Base-by-base conservation (phyloP, 768 basidiomycete genomes). In the Cubamyces sp. region DNA sequence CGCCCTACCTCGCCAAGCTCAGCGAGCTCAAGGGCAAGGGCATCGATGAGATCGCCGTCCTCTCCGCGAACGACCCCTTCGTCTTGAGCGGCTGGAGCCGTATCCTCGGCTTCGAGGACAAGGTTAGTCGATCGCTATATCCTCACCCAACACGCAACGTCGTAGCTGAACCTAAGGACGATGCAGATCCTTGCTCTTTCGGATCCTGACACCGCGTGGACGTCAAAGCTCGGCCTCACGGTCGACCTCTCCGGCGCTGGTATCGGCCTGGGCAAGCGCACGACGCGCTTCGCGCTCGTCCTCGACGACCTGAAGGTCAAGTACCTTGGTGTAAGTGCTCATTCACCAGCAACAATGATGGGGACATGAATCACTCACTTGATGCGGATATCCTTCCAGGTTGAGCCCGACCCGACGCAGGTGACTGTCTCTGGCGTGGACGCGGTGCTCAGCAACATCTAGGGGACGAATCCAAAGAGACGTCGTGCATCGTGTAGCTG, bases 11-110 rank as follows among this genome's bases (percentile, higher is more conserved):
- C 65, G 72, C 80, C 47, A 78, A 80, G 54, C 87, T 84, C 71
- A 80, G 86, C 18, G 78, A 86, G 69, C 90, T 91, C 82, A 86
- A 86, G 75, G 82, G 78, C 1, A 93, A 91, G 73, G 93, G 91
- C 15, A 75, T 92, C 69, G 81, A 84, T 61, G 78, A 83, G 51
- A 83, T 92, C 62, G 88, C 85, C 64, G 82, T 94, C 58, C 75
- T 95, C 52, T 77, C 85, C 30, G 87, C 91, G 62, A 94, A 95
- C 71, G 93, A 96, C 71, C 80, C 81, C 5, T 94, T 89, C 68
- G 88, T 90, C 42, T 84, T 88, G 65, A 81, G 82, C 64, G 72
- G 70, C 41, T 73, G 72, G 72, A 60, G 60, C 40, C 66, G 69
- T 42, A 62, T 70, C 43, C 61, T 69, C 59, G 66, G 66, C 18